Percentiles rank a stretch among this genome's conserved stretches.
Evolutionary conservation across 2,329 filamentous ascomycete species (phyloP).

Genomic region (Zymoseptoria pseudotritici): DNA sequence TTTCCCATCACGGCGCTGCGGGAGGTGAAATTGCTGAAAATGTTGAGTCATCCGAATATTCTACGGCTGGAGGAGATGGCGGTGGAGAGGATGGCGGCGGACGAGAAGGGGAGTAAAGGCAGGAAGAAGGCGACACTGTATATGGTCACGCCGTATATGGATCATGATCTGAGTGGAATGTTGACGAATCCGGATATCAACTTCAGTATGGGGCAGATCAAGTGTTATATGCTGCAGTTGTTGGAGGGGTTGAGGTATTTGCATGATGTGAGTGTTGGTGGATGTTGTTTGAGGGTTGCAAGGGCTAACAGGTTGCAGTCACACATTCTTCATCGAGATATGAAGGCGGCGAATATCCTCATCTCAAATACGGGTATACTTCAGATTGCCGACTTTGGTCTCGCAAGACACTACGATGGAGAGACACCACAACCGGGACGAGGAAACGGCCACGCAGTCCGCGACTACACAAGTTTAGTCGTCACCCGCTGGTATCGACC

Average conservation of each 20-base stretch:
- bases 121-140: slow-evolving; percentile 73
- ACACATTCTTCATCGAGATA: slow-evolving; percentile 87
- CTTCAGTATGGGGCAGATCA: slow-evolving; percentile 86
- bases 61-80: slow-evolving; percentile 91
- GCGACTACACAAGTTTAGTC: slow-evolving; percentile 93
- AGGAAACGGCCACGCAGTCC: slow-evolving; percentile 73
- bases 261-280: slow-evolving; percentile 53
- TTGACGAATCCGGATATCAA: slow-evolving; percentile 88
- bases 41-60: slow-evolving; percentile 85
- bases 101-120: slow-evolving; percentile 35
- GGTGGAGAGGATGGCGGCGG: slow-evolving; percentile 62
- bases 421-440: slow-evolving; percentile 65
- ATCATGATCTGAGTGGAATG: slow-evolving; percentile 94
- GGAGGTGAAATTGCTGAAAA: slow-evolving; percentile 95
- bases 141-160: slow-evolving; percentile 99
- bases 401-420: slow-evolving; percentile 89
- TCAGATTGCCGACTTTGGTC: slow-evolving; percentile 94
- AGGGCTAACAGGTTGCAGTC: slow-evolving; percentile 23
- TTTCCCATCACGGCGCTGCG: slow-evolving; percentile 97
- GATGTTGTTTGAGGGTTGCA: neutral
- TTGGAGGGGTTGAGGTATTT: slow-evolving; percentile 84
- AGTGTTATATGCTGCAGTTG: slow-evolving; percentile 94
- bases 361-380: slow-evolving; percentile 91
- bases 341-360: slow-evolving; percentile 96
- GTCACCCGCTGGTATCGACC: slow-evolving; percentile 97